A percentile compares a stretch with the other conserved stretches of the same genome.
phyloP scores from a whole-genome alignment of 2,329 filamentous ascomycete species.

The Hymenoscyphus linearis region DNA sequence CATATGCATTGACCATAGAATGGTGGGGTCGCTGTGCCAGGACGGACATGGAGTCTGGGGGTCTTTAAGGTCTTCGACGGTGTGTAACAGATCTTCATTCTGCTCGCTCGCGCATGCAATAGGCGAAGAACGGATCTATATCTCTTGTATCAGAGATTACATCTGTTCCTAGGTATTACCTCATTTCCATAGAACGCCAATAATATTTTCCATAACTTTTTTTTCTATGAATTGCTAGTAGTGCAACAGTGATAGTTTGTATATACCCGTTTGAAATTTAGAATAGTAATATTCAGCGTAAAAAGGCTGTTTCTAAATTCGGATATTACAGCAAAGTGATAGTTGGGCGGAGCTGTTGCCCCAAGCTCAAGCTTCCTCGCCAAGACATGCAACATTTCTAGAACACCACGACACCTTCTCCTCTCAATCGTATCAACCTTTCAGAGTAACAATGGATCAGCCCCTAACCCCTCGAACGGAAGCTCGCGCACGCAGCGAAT shows the following conservation, averaged over 20 bases:
- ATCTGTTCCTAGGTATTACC: constrained; percentile 2
- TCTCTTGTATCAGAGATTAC: constrained; percentile 1
- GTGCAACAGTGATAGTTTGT: not conserved
- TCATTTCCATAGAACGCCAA: constrained; percentile 1
- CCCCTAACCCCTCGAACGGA: not conserved
- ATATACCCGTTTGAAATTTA: not conserved
- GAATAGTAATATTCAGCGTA: too few relatives aligned
- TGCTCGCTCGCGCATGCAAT: constrained; percentile 1
- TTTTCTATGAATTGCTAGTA: not conserved
- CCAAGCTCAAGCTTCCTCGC: constrained; percentile 3
- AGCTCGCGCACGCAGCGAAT: not conserved
- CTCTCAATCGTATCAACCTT: not conserved
- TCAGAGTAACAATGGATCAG: not conserved
- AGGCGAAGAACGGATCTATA: not conserved
- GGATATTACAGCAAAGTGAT: too few relatives aligned
- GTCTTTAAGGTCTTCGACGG: constrained; percentile 1
- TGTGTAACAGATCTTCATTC: constrained; percentile 4
- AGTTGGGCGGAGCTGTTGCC: not conserved
- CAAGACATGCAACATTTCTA: not conserved
- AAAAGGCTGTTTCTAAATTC: not conserved
- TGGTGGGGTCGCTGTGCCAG: constrained; percentile 8
- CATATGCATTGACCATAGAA: constrained; percentile 17
- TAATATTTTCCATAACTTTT: not conserved
- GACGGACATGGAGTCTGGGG: constrained; percentile 9
- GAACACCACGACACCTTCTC: not conserved